Evolutionary conservation across 83 land plant species (phyloP), one percentile per base, ranked within the genome.

Genomic region (Picea abies): DNA sequence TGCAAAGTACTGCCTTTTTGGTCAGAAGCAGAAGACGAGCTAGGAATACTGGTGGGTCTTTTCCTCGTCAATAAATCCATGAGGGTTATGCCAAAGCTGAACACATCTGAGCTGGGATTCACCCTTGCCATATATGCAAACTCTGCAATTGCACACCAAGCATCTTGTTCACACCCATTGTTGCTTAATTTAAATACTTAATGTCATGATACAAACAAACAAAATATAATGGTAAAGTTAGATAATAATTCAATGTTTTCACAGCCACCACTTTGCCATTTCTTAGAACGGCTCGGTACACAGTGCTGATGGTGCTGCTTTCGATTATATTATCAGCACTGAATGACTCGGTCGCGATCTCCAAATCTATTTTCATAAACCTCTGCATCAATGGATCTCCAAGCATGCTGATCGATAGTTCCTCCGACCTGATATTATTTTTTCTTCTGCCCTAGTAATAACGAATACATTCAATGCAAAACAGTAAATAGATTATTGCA

Each of bases 11-110:
- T 22, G 0, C 85, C 84, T 58, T 85, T 61, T 3, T 84, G 86
- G 29, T 84, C 58, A 41, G 44, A 41, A 41, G 44, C 44, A 41
- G 44, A 41, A 41, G 5, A 41, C 44, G 44, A 41, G 44, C 80
- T 4, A 26, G 63, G 2, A 49, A 22, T 52, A 78, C 87, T 1
- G 89, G 85, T 49, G 32, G 94, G 92, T 76, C 90, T 81, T 68
- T 17, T 83, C 78, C 56, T 79, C 9, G 89, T 92, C 15, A 92
- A 63, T 20, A 92, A 39, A 66, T 92, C 94, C 91, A 92, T 88
- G 12, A 92, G 75, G 16, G 88, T 61, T 25, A 88, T 65, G 5
- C 94, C 94, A 65, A 89, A 90, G 84, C 92, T 92, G 92, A 89
- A 92, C 10, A 92, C 87, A 65, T 91, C 93, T 0, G 78, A 90